These are phyloP conservation scores for Suillus subaureus DNA, from an alignment of 768 basidiomycete genomes.

Conservation along the genomic window DNA sequence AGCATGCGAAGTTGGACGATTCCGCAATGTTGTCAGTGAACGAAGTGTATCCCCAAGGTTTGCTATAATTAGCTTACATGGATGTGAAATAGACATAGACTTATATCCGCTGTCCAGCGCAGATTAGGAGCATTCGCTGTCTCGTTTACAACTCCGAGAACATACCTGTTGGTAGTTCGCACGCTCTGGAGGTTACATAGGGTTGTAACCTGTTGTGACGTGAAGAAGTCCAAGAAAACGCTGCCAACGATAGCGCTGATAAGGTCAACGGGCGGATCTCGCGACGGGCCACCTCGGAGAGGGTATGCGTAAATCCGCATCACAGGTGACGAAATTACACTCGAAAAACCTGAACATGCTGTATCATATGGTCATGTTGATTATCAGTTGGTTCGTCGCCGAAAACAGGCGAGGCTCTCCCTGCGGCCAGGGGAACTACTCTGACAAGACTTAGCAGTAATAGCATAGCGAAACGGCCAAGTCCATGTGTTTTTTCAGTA, in stretches of 20 bases:
- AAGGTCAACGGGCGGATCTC: background rate
- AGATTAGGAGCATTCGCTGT: background rate
- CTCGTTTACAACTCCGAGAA: background rate
- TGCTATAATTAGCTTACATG: too few species aligned
- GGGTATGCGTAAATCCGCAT: background rate
- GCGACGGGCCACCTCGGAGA: background rate
- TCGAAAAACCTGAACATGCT: background rate
- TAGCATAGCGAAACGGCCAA: background rate
- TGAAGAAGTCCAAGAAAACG: background rate
- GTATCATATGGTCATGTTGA: background rate
- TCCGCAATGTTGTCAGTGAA: too few species aligned
- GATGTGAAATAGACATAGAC: background rate
- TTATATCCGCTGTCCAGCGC: background rate
- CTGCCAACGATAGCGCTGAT: background rate
- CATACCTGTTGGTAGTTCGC: background rate
- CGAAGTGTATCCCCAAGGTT: background rate
- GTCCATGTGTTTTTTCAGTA: background rate
- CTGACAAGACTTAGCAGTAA: background rate
- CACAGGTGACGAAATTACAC: background rate
- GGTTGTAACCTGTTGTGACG: background rate
- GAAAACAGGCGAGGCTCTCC: background rate
- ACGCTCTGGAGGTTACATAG: background rate
- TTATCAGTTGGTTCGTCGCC: background rate
- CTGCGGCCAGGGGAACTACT: background rate
- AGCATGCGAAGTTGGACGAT: background rate